A percentile compares a stretch with the other conserved stretches of the same genome.
These are phyloP conservation scores for Cutaneotrichosporon mucoides DNA, from an alignment of 1,284 basidiomycete species.

Conservation along the genomic window DNA sequence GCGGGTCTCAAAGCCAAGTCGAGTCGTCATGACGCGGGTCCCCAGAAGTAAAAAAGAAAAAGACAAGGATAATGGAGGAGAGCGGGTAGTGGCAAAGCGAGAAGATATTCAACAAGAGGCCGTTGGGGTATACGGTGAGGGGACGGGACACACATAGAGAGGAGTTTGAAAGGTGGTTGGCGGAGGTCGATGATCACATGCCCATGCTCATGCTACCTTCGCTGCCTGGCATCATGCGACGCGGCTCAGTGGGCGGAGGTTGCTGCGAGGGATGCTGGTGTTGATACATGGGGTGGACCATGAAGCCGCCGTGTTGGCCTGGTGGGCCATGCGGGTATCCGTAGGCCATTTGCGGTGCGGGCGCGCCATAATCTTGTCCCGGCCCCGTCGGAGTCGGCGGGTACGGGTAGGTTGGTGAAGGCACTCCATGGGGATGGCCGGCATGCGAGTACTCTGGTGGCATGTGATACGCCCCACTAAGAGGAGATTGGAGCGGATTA, in stretches of 20 bases:
- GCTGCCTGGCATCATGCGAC: conserved; percentile 20
- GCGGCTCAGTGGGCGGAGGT: conserved; percentile 1
- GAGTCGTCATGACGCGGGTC: no score
- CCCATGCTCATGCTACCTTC: conserved; percentile 28
- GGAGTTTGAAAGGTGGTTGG: not conserved
- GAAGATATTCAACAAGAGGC: no score
- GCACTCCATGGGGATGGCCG: conserved; percentile 17
- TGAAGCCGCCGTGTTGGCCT: conserved; percentile 14
- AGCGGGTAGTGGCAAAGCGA: no score
- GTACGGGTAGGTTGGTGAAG: conserved; percentile 18
- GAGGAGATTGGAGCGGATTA: conserved; percentile 29
- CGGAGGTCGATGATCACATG: conserved; percentile 17
- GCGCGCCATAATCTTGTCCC: conserved; percentile 8
- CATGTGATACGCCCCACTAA: conserved; percentile 35
- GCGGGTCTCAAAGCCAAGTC: no score
- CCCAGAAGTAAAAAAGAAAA: no score
- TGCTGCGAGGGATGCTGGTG: conserved; percentile 15
- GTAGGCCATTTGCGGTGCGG: conserved; percentile 4
- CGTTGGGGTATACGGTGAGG: no score
- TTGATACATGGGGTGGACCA: conserved; percentile 23
- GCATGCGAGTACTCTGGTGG: conserved; percentile 32
- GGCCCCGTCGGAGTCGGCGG: conserved; percentile 17
- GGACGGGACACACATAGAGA: no score
- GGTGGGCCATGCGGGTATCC: conserved; percentile 26
- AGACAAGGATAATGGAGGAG: no score